Evolutionary conservation across 768 basidiomycete genomes (phyloP).

Genomic region (Leccinellum rugosiceps): DNA sequence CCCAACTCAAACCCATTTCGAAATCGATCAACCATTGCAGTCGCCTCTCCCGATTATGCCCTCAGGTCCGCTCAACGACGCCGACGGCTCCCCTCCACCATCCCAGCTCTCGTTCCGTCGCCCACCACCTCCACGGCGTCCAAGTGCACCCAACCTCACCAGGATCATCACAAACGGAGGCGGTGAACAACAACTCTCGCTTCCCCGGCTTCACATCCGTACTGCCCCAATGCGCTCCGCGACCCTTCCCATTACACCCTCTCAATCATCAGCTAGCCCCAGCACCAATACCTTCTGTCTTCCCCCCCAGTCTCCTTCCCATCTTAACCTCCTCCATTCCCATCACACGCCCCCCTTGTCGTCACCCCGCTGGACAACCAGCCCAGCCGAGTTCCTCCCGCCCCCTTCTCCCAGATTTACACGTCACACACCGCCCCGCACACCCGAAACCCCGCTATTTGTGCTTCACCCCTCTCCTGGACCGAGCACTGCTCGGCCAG

Average conservation of each 20-base stretch:
- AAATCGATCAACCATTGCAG: constrained; percentile 51
- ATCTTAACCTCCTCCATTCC: constrained; percentile 57
- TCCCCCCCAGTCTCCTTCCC: constrained; percentile 52
- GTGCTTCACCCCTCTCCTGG: constrained; percentile 36
- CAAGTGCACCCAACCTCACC: constrained; percentile 62
- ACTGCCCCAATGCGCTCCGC: constrained; percentile 56
- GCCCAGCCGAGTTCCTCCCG: constrained; percentile 39
- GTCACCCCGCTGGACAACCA: constrained; percentile 39
- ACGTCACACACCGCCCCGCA: constrained; percentile 35
- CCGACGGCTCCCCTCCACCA: constrained; percentile 63
- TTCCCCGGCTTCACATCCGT: constrained; percentile 60
- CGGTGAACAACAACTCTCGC: constrained; percentile 37
- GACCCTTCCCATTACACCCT: constrained; percentile 50
- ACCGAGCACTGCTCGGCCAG: constrained; percentile 63
- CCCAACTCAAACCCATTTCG: constrained; percentile 50
- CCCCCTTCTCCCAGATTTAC: constrained; percentile 25
- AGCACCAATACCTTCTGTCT: constrained; percentile 21
- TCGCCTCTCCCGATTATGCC: constrained; percentile 61
- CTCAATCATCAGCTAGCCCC: constrained; percentile 18
- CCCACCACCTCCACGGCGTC: constrained; percentile 51
- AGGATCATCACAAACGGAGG: constrained; percentile 58
- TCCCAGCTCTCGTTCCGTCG: constrained; percentile 55
- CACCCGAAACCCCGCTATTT: constrained; percentile 37
- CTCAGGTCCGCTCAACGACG: constrained; percentile 38
- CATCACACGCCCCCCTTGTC: constrained; percentile 55